Percentiles rank a stretch among this genome's conserved stretches.
Evolutionary conservation across 108 stramenopile species (phyloP).

Genomic region (Craspedostauros australis): DNA sequence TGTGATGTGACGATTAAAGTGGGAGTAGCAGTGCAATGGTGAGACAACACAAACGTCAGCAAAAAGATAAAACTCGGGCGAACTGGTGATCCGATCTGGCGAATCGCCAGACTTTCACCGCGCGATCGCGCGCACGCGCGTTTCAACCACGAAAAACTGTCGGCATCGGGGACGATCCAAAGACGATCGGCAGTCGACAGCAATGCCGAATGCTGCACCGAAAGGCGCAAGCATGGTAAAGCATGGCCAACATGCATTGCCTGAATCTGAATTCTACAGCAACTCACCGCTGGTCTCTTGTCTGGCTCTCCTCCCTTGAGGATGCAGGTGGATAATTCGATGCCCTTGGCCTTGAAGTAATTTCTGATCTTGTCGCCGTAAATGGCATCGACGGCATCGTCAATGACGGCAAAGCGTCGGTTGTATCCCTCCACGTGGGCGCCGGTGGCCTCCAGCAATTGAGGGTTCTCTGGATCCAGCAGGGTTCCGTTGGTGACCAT

Average conservation of each 20-base stretch:
- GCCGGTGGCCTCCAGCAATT: conserved; percentile 75
- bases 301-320: conserved; percentile 76
- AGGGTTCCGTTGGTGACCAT: conserved; percentile 77
- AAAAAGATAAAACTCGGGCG: neutral
- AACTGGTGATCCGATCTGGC: neutral
- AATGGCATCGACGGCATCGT: conserved; percentile 59
- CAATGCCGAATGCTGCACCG: no score
- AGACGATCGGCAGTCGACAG: no score
- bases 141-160: no score
- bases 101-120: neutral
- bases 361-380: conserved; percentile 57
- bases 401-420: conserved; percentile 79
- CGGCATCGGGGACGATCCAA: no score
- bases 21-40: neutral
- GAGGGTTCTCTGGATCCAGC: conserved; percentile 61
- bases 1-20: neutral
- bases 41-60: neutral
- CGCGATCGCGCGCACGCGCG: neutral
- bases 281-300: conserved; percentile 68
- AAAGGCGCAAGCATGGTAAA: no score
- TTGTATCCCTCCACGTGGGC: conserved; percentile 75
- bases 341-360: conserved; percentile 64
- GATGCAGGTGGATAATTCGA: conserved; percentile 55
- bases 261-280: no score
- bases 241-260: no score